Base-by-base conservation (phyloP, 768 basidiomycete species). In the Lentinula detonsa region DNA sequence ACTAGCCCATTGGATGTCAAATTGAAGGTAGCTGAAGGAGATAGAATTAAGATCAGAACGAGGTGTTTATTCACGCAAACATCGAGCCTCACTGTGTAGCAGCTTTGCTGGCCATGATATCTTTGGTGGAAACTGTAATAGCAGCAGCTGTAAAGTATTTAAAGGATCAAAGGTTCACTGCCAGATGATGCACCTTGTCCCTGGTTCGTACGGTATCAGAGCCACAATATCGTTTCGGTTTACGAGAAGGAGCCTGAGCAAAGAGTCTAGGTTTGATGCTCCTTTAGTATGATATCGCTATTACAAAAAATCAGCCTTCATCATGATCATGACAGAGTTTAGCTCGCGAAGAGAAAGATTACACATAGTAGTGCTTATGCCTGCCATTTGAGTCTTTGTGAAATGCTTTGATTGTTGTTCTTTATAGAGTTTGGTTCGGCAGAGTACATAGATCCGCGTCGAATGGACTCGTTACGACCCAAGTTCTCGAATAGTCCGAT, bases 1-100 rank as follows among this genome's bases (percentile, higher is more conserved):
- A 34, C 59, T 60, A 11, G 59, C 45, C 59, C 59, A 60, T 43
- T 60, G 59, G 39, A 60, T 52, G 13, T 52, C 50, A 21, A 60
- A 60, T 28, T 60, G 49, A 7, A 60, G 50, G 28, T 51, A 60
- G 50, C 59, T 60, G 15, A 15, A 33, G 34, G 37, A 11, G n/a
- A 54, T 39, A 5, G 3, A 15, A 33, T 45, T 16, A 9, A 55
- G 16, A 37, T 52, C 31, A 51, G 50, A 5, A 18, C 18, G 35
- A 37, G 35, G 7, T 6, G 9, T n/a, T 15, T n/a, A n/a, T 16
- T 35, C 37, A 39, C 23, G 23, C 9, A 4, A 11, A 28, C 9
- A 16, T 40, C 18, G 6, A 28, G 39, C 8, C 40, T 13, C 43
- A 56, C 55, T 43, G 55, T 6, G 55, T 56, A 42, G 37, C 37